These are phyloP conservation scores for Phytophthora crassamura DNA, from an alignment of 352 stramenopile genomes.

Conservation along the genomic window DNA sequence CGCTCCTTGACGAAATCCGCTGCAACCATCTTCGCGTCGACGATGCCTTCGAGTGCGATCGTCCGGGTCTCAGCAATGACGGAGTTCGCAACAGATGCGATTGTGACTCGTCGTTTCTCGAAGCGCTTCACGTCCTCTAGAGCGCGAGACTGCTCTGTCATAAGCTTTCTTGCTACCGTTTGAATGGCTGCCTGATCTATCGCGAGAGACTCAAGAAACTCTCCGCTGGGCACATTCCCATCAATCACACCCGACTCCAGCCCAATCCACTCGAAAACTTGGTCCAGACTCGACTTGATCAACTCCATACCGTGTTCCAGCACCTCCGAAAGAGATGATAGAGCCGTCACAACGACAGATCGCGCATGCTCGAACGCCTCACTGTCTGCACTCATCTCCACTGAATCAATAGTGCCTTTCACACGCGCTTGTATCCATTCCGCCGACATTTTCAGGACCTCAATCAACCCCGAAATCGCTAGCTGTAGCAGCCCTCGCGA, in stretches of 20 bases:
- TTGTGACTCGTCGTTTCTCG: constrained; percentile 47
- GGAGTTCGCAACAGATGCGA: constrained; percentile 39
- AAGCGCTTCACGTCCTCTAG: constrained; percentile 56
- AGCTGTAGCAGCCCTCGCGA: constrained; percentile 8
- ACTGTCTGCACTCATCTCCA: not conserved
- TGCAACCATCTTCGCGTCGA: constrained; percentile 45
- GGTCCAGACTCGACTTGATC: constrained; percentile 10
- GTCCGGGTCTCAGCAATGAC: constrained; percentile 52
- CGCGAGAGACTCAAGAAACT: constrained; percentile 20
- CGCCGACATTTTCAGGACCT: constrained; percentile 10
- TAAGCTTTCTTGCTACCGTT: constrained; percentile 31
- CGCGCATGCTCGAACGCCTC: constrained; percentile 10
- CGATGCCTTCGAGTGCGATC: constrained; percentile 46
- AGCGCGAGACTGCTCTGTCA: constrained; percentile 46
- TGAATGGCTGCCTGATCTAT: constrained; percentile 21
- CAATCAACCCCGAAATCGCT: constrained; percentile 1
- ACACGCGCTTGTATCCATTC: constrained; percentile 17
- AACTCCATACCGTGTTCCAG: constrained; percentile 5
- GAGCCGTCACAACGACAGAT: not conserved
- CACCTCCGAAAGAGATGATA: constrained; percentile 14
- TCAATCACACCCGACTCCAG: constrained; percentile 18
- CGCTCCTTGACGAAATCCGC: constrained; percentile 49
- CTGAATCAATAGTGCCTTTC: constrained; percentile 7
- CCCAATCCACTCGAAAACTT: constrained; percentile 22
- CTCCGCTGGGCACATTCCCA: constrained; percentile 15